Conservation (phyloP, 2,329 filamentous ascomycete genomes). For the Penicillium sp. region DNA sequence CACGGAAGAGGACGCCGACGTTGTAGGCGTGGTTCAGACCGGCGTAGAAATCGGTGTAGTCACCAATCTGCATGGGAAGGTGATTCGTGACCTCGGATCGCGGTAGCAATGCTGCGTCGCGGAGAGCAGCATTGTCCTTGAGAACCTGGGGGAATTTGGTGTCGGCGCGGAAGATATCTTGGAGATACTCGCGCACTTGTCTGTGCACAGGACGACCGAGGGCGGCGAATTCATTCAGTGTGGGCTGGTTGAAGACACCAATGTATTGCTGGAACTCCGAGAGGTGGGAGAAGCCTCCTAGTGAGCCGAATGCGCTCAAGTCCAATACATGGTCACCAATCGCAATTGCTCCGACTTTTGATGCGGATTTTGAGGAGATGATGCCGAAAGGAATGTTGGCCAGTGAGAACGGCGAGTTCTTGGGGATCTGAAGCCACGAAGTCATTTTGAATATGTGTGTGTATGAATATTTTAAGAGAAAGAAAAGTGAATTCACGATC, state of each 20-base stretch:
- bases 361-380: slow-evolving; percentile 58
- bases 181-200: slow-evolving; percentile 65
- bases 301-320: slow-evolving; percentile 58
- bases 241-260: slow-evolving; percentile 60
- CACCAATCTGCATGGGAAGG: slow-evolving; percentile 71
- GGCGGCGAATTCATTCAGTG: slow-evolving; percentile 69
- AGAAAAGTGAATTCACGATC: not conserved
- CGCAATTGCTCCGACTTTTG: slow-evolving; percentile 63
- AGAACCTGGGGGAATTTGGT: slow-evolving; percentile 60
- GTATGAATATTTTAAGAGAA: slow-evolving; percentile 6
- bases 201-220: slow-evolving; percentile 65
- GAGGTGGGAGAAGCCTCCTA: slow-evolving; percentile 58
- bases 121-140: slow-evolving; percentile 58
- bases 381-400: slow-evolving; percentile 82
- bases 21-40: slow-evolving; percentile 75
- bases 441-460: slow-evolving; percentile 33
- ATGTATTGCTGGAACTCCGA: slow-evolving; percentile 56
- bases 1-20: slow-evolving; percentile 68
- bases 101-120: slow-evolving; percentile 57
- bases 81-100: slow-evolving; percentile 61
- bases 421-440: slow-evolving; percentile 60
- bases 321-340: slow-evolving; percentile 71
- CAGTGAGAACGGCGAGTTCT: slow-evolving; percentile 65
- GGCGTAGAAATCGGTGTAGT: slow-evolving; percentile 84
- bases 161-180: slow-evolving; percentile 59